Conservation (phyloP, 352 stramenopile species). For the Hyaloperonospora brassicae region DNA sequence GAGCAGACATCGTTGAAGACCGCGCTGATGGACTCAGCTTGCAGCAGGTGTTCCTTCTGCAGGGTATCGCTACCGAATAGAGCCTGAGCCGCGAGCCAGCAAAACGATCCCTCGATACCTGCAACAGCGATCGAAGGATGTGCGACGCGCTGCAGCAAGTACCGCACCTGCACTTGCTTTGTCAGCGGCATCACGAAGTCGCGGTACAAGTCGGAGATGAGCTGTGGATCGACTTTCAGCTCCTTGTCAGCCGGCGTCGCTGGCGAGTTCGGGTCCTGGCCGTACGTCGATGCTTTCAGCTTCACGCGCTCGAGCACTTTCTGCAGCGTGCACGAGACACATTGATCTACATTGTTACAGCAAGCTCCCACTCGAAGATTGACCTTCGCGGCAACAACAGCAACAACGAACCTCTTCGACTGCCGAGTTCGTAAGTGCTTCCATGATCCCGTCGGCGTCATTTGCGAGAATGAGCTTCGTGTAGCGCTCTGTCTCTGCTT, state of each 20-base stretch:
- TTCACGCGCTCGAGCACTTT: constrained; percentile 89
- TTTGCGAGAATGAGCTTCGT: constrained; percentile 87
- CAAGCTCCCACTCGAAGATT: neutral
- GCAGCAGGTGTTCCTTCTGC: constrained; percentile 43
- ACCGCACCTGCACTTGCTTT: constrained; percentile 96
- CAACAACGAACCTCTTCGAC: constrained; percentile 80
- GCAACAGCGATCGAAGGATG: constrained; percentile 71
- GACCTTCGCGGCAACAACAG: neutral
- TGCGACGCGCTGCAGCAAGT: constrained; percentile 76
- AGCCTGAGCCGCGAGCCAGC: constrained; percentile 57
- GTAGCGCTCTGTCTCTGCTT: constrained; percentile 86
- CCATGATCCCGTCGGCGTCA: constrained; percentile 94
- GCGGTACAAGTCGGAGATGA: constrained; percentile 95
- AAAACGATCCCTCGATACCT: constrained; percentile 64
- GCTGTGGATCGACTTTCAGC: constrained; percentile 92
- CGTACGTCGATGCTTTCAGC: constrained; percentile 96
- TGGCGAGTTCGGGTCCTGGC: constrained; percentile 64
- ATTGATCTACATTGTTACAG: neutral
- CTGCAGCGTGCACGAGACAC: constrained; percentile 16
- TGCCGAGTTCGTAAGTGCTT: constrained; percentile 89
- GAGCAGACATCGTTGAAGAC: constrained; percentile 75
- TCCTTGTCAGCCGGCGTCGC: constrained; percentile 28
- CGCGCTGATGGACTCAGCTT: constrained; percentile 52
- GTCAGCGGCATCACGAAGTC: constrained; percentile 98
- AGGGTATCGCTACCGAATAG: constrained; percentile 53